Conservation (phyloP, 2,329 filamentous ascomycete species). For the Scedosporium boydii region DNA sequence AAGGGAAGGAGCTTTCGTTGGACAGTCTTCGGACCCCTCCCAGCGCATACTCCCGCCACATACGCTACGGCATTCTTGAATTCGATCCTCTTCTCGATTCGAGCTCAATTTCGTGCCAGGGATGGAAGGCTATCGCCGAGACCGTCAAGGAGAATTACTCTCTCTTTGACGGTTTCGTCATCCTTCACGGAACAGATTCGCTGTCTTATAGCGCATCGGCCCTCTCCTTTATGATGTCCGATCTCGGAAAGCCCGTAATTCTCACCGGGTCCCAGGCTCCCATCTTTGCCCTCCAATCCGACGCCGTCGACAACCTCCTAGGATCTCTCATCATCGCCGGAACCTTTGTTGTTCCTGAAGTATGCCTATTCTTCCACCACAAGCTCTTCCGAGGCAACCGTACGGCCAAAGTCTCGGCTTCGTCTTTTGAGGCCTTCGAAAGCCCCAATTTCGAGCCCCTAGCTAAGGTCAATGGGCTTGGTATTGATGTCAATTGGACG, state of each 20-base stretch:
- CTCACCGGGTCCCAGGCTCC: conserved; percentile 76
- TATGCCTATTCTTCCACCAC: conserved; percentile 90
- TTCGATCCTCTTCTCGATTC: conserved; percentile 81
- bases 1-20: conserved; percentile 41
- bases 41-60: conserved; percentile 69
- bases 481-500: conserved; percentile 73
- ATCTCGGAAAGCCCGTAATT: conserved; percentile 84
- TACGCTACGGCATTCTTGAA: conserved; percentile 77
- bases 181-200: conserved; percentile 85
- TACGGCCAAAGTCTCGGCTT: conserved; percentile 78
- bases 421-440: conserved; percentile 77
- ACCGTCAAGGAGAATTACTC: conserved; percentile 79
- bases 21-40: conserved; percentile 69
- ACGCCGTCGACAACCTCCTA: conserved; percentile 83
- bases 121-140: conserved; percentile 76
- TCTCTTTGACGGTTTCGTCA: conserved; percentile 82
- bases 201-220: conserved; percentile 84
- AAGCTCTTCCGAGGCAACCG: conserved; percentile 82
- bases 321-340: conserved; percentile 83
- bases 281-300: conserved; percentile 83
- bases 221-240: conserved; percentile 85
- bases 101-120: conserved; percentile 76
- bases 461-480: conserved; percentile 70
- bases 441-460: conserved; percentile 80
- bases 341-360: conserved; percentile 87